Conservation (phyloP, 2,329 filamentous ascomycete species). For the Aschersonia sp. region DNA sequence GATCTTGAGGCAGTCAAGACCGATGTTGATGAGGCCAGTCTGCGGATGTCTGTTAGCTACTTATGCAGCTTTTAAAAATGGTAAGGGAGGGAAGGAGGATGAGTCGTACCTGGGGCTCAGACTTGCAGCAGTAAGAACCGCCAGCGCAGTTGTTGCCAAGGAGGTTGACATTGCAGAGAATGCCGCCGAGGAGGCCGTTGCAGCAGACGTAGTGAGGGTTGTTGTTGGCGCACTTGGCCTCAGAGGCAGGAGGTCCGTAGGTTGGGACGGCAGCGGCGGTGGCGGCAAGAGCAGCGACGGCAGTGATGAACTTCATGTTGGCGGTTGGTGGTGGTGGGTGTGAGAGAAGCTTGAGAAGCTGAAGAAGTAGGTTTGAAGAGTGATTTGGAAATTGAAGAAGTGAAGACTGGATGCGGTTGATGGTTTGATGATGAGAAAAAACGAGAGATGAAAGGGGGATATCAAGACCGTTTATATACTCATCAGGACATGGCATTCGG, state of each 20-base stretch:
- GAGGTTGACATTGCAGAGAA: slow-evolving; percentile 1
- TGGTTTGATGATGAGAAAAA: slow-evolving; percentile 1
- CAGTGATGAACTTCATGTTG: slow-evolving; percentile 4
- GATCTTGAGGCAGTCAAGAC: neutral
- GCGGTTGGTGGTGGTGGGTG: neutral
- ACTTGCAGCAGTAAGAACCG: slow-evolving; percentile 3
- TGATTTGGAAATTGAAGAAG: neutral
- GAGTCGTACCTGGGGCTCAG: slow-evolving; percentile 1
- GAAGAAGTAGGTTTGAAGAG: neutral
- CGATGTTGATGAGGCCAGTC: slow-evolving; percentile 2
- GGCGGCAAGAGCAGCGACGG: slow-evolving; percentile 2
- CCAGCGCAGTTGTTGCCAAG: neutral
- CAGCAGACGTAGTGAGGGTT: slow-evolving; percentile 2
- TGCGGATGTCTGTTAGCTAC: neutral
- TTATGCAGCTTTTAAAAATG: no score
- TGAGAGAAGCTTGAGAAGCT: neutral
- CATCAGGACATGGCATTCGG: no score
- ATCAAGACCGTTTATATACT: no score
- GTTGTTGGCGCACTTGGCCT: neutral
- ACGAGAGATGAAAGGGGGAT: neutral
- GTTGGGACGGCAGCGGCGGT: slow-evolving; percentile 1
- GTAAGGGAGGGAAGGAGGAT: neutral
- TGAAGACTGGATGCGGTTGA: neutral
- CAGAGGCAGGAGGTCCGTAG: neutral
- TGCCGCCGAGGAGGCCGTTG: neutral